Evolutionary conservation across 352 stramenopile genomes (phyloP).

Genomic region (Phytopythium cucurbitacearum): DNA sequence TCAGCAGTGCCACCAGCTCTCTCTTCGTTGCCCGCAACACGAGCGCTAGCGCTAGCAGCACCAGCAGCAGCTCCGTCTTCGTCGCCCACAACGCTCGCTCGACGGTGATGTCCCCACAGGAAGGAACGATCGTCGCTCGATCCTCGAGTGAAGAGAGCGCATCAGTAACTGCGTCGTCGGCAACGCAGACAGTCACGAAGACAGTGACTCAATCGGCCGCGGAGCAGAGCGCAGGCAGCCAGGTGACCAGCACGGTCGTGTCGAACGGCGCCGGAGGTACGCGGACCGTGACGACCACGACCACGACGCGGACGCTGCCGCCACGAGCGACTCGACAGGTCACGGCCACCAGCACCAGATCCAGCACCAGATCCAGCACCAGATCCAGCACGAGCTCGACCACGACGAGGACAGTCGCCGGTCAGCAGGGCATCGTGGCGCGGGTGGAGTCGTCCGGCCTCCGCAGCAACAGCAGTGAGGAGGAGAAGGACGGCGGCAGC

Average conservation of each 20-base stretch:
- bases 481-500: constrained; percentile 1
- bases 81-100: constrained; percentile 1
- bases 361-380: not conserved
- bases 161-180: no score
- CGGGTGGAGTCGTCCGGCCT: not conserved
- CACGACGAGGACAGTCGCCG: not conserved
- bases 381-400: constrained; percentile 1
- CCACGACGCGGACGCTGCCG: not conserved
- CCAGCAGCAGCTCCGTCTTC: constrained; percentile 10
- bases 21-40: not conserved
- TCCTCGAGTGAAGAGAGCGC: no score
- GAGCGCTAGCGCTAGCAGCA: constrained; percentile 6
- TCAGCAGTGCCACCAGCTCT: constrained; percentile 7
- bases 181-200: not conserved
- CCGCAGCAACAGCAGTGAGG: not conserved
- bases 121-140: no score
- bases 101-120: not conserved
- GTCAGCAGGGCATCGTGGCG: not conserved
- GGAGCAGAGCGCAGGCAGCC: not conserved
- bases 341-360: not conserved
- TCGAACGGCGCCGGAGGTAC: not conserved
- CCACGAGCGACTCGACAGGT: not conserved
- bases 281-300: constrained; percentile 1
- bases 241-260: not conserved
- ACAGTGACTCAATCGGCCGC: not conserved